Evolutionary conservation across 345 rosid species (phyloP).

Genomic region (Gossypium mustelinum): DNA sequence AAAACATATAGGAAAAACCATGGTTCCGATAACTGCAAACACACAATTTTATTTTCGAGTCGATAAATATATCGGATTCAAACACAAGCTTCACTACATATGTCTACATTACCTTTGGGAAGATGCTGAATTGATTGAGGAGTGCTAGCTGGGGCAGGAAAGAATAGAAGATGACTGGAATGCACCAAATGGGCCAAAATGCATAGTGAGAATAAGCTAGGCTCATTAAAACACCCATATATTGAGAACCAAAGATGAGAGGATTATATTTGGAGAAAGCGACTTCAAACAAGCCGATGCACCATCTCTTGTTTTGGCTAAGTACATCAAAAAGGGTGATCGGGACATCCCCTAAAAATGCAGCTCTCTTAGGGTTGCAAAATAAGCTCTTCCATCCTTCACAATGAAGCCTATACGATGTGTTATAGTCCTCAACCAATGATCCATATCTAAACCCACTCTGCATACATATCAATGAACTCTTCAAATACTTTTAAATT

Average conservation of each 20-base stretch:
- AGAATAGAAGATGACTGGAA: constrained; percentile 46
- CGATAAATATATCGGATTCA: neutral
- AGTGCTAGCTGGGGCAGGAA: constrained; percentile 63
- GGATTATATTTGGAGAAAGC: constrained; percentile 34
- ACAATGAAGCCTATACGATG: constrained; percentile 53
- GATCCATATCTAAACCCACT: constrained; percentile 68
- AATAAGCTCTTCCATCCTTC: constrained; percentile 67
- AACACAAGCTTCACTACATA: neutral
- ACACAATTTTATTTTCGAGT: neutral
- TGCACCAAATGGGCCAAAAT: constrained; percentile 46
- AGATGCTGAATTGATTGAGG: constrained; percentile 35
- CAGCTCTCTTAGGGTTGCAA: constrained; percentile 50
- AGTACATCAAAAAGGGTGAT: constrained; percentile 37
- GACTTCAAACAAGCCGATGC: constrained; percentile 54
- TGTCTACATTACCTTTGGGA: constrained; percentile 45
- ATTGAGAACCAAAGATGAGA: constrained; percentile 36
- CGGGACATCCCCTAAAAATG: constrained; percentile 62
- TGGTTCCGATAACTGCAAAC: constrained; percentile 23
- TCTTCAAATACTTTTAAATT: no score
- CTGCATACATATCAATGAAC: constrained; percentile 22
- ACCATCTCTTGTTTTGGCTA: constrained; percentile 63
- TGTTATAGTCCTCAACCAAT: constrained; percentile 59
- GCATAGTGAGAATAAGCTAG: constrained; percentile 34
- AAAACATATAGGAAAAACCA: constrained; percentile 57
- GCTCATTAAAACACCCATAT: constrained; percentile 36